Conservation (phyloP, 768 basidiomycete species). For the Calvatia gigantea region DNA sequence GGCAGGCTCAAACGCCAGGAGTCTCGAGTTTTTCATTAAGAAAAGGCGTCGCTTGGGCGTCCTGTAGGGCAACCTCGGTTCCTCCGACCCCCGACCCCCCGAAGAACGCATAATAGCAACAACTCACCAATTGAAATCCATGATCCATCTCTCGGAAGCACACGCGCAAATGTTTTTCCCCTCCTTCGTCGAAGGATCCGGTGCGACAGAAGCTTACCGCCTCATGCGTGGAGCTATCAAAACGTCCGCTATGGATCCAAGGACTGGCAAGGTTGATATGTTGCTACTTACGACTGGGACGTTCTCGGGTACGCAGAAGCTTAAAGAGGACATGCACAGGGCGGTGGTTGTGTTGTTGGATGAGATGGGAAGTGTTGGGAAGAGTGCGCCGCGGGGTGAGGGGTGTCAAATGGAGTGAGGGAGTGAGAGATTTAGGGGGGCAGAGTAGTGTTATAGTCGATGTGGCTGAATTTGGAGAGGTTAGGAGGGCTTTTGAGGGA, state of each 20-base stretch:
- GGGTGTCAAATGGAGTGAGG: constrained; percentile 79
- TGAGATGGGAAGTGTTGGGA: constrained; percentile 34
- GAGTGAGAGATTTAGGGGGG: constrained; percentile 69
- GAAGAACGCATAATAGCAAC: constrained; percentile 98
- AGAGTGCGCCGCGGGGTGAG: constrained; percentile 60
- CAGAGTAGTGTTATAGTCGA: constrained; percentile 87
- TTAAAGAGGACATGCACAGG: constrained; percentile 86
- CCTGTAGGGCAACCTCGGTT: constrained; percentile 84
- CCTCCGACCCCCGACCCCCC: constrained; percentile 73
- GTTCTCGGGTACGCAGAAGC: constrained; percentile 77
- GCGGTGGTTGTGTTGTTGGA: constrained; percentile 72
- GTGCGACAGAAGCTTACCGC: constrained; percentile 89
- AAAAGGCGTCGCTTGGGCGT: too few species aligned
- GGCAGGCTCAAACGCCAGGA: too few species aligned
- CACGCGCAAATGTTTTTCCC: constrained; percentile 97
- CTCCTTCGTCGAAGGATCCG: constrained; percentile 74
- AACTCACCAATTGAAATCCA: constrained; percentile 93
- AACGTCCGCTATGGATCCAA: constrained; percentile 92
- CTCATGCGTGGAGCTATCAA: constrained; percentile 96
- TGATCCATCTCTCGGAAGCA: constrained; percentile 95
- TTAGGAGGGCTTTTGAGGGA: constrained; percentile 72
- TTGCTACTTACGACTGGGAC: constrained; percentile 93
- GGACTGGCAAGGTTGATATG: constrained; percentile 97
- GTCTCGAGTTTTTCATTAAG: too few species aligned
- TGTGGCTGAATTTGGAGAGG: constrained; percentile 74